These are phyloP conservation scores for Fusarium dimerum DNA, from an alignment of 2,329 filamentous ascomycete species.

Conservation along the genomic window DNA sequence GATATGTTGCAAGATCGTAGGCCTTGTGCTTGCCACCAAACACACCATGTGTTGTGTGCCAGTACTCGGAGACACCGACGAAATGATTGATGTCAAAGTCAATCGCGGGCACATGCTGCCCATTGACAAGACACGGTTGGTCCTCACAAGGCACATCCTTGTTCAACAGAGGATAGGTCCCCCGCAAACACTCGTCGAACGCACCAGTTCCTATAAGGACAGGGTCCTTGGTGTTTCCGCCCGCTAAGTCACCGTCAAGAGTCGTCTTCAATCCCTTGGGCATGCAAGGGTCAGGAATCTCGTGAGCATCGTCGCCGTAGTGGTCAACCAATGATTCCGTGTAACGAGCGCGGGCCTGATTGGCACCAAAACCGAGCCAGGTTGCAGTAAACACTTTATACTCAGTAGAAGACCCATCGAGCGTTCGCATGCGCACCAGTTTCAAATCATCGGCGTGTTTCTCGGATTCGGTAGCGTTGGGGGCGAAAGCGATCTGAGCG, in stretches of 20 bases:
- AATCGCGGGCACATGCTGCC: slow-evolving; percentile 89
- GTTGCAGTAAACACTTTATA: slow-evolving; percentile 93
- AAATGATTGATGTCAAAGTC: slow-evolving; percentile 98
- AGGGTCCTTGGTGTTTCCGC: slow-evolving; percentile 42
- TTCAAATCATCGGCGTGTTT: slow-evolving; percentile 91
- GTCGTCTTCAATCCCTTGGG: slow-evolving; percentile 75
- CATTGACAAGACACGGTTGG: slow-evolving; percentile 84
- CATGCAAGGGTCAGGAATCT: slow-evolving; percentile 89
- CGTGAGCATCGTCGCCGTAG: slow-evolving; percentile 58
- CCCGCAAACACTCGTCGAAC: slow-evolving; percentile 81
- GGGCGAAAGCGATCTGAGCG: slow-evolving; percentile 96
- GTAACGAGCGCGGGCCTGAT: slow-evolving; percentile 85
- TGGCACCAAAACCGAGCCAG: slow-evolving; percentile 97
- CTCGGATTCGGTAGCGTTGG: slow-evolving; percentile 84
- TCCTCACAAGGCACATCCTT: slow-evolving; percentile 86
- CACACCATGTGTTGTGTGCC: slow-evolving; percentile 96
- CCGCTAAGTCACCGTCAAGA: slow-evolving; percentile 63
- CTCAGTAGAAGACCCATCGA: slow-evolving; percentile 77
- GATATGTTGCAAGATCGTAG: slow-evolving; percentile 90
- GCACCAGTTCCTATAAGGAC: slow-evolving; percentile 79
- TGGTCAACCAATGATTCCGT: slow-evolving; percentile 73
- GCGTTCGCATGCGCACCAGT: slow-evolving; percentile 77
- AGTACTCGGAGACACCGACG: slow-evolving; percentile 96
- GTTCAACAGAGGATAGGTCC: slow-evolving; percentile 82
- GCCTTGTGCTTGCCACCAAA: slow-evolving; percentile 79